A percentile compares a stretch with the other conserved stretches of the same genome.
Evolutionary conservation across 2,329 filamentous ascomycete genomes (phyloP).

Genomic region (Alternaria viburni): DNA sequence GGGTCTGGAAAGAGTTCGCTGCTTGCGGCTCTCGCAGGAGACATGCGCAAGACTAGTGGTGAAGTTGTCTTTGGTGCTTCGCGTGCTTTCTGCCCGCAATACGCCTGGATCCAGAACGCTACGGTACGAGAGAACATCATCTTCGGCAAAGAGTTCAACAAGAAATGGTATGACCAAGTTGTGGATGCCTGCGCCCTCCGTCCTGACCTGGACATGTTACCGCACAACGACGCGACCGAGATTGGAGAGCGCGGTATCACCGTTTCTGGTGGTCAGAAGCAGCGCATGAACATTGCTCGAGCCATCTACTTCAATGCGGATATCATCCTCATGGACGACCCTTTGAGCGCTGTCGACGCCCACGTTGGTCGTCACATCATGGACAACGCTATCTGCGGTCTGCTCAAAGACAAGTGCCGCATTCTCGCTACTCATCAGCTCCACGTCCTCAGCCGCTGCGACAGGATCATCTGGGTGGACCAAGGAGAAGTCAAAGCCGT

Average conservation of each 20-base stretch:
- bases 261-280: slow-evolving; percentile 93
- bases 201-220: slow-evolving; percentile 91
- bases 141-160: slow-evolving; percentile 79
- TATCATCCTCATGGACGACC: slow-evolving; percentile 69
- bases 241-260: slow-evolving; percentile 96
- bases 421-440: slow-evolving; percentile 94
- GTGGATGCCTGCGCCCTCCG: slow-evolving; percentile 83
- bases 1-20: slow-evolving; percentile 91
- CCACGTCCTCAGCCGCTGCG: slow-evolving; percentile 88
- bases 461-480: slow-evolving; percentile 93
- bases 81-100: slow-evolving; percentile 91
- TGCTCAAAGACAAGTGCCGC: slow-evolving; percentile 86
- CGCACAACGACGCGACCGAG: slow-evolving; percentile 84
- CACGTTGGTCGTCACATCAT: slow-evolving; percentile 77
- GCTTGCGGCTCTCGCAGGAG: slow-evolving; percentile 85
- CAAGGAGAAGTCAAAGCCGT: slow-evolving; percentile 82
- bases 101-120: slow-evolving; percentile 96
- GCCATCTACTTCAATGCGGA: slow-evolving; percentile 71
- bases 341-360: slow-evolving; percentile 63
- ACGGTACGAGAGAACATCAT: slow-evolving; percentile 87
- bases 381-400: slow-evolving; percentile 89
- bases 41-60: slow-evolving; percentile 85
- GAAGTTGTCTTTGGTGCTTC: slow-evolving; percentile 77
- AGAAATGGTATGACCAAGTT: slow-evolving; percentile 82
- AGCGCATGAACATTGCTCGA: slow-evolving; percentile 90